phyloP scores from a whole-genome alignment of 2,329 filamentous ascomycete species.

The Fusarium dlaminii region DNA sequence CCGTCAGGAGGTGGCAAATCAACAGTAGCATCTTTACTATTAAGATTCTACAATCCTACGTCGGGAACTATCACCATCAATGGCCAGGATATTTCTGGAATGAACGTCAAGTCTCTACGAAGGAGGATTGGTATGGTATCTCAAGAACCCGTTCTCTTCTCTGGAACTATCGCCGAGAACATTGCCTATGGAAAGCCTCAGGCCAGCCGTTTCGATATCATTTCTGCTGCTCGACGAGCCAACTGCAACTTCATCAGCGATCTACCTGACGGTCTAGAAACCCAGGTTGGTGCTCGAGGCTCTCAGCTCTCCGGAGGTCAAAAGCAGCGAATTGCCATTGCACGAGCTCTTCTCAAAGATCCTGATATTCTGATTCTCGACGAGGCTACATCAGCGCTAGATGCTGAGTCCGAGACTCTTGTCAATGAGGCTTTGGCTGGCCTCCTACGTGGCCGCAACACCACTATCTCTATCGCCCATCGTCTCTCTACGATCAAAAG shows the following conservation, averaged over 20 bases:
- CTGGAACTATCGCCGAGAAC: conserved; percentile 84
- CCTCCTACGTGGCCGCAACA: conserved; percentile 86
- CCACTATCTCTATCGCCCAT: conserved; percentile 97
- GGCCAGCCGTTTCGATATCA: conserved; percentile 82
- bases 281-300: conserved; percentile 88
- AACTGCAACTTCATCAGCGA: conserved; percentile 98
- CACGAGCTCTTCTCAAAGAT: conserved; percentile 90
- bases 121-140: conserved; percentile 94
- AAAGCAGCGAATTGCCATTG: conserved; percentile 98
- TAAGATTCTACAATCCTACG: conserved; percentile 90
- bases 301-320: conserved; percentile 95
- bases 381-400: conserved; percentile 93
- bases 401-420: conserved; percentile 95
- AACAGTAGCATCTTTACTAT: conserved; percentile 88
- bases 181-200: conserved; percentile 89
- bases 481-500: conserved; percentile 96
- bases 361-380: conserved; percentile 97
- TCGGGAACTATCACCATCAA: conserved; percentile 82
- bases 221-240: conserved; percentile 86
- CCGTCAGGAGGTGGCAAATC: conserved; percentile 97
- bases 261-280: conserved; percentile 95
- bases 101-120: conserved; percentile 94
- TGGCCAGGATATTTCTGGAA: conserved; percentile 80
- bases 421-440: conserved; percentile 89
- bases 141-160: conserved; percentile 94